These are phyloP conservation scores for Pulveroboletus ravenelii DNA, from an alignment of 768 basidiomycete species.

Conservation along the genomic window DNA sequence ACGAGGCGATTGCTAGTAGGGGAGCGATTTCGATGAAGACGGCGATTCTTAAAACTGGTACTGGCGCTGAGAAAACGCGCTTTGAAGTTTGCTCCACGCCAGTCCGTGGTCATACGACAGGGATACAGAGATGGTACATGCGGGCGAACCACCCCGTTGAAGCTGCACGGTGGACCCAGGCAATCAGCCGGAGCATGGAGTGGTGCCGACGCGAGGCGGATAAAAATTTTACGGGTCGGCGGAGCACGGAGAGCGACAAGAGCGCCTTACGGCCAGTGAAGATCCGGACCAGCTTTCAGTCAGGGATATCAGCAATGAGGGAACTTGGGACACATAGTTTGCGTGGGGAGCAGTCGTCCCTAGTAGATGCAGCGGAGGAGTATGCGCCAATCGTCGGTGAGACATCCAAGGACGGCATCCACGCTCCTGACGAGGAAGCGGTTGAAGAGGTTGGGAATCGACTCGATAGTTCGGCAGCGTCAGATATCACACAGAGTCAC, in stretches of 20 bases:
- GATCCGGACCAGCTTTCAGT: slow-evolving; percentile 30
- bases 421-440: slow-evolving; percentile 26
- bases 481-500: slow-evolving; percentile 33
- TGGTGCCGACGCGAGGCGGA: slow-evolving; percentile 49
- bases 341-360: slow-evolving; percentile 23
- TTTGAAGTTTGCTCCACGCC: slow-evolving; percentile 78
- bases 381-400: background rate
- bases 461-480: slow-evolving; percentile 44
- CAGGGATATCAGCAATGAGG: slow-evolving; percentile 19
- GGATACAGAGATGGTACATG: slow-evolving; percentile 73
- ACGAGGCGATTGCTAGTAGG: slow-evolving; percentile 78
- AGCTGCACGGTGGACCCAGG: slow-evolving; percentile 81
- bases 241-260: slow-evolving; percentile 48
- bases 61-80: slow-evolving; percentile 55
- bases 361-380: slow-evolving; percentile 20
- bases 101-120: slow-evolving; percentile 39
- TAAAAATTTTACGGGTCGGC: slow-evolving; percentile 27
- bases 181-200: slow-evolving; percentile 69
- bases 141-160: slow-evolving; percentile 87
- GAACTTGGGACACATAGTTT: slow-evolving; percentile 23
- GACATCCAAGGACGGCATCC: slow-evolving; percentile 17
- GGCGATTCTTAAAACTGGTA: slow-evolving; percentile 55
- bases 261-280: slow-evolving; percentile 31
- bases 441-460: slow-evolving; percentile 31
- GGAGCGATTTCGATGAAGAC: slow-evolving; percentile 87